Evolutionary conservation across 2,329 filamentous ascomycete species (phyloP), one percentile per base, ranked within the genome.

Genomic region (Aureobasidium uvarum): DNA sequence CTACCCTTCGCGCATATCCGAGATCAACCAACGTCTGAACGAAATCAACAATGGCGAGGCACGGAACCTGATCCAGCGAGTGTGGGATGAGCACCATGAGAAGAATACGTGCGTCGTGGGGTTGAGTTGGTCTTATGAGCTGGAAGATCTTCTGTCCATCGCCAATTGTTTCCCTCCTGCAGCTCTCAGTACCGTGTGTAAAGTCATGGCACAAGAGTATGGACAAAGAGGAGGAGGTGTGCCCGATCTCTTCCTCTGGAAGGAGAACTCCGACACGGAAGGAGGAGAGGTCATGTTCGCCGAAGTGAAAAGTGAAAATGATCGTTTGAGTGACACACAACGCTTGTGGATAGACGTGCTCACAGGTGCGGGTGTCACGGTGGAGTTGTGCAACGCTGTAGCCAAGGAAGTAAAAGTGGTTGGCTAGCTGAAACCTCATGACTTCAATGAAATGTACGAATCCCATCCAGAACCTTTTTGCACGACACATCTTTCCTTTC

Each of bases 341-440:
- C 82, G 95, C 71, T 83, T 99, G 70, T 99, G 95, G 95, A 96
- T 98, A 72, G 91, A 98, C 81, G 92, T 97, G 8, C 82, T 99
- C 62, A 89, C 88, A 8, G 88, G 89, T 1, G 92, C 93, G 1
- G 94, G 95, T 2, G 84, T 98, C 45, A 85, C 84, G 70, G 94
- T 98, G 33, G 93, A 96, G 71, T 81, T 98, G 69, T 96, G 85
- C 70, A 83, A 86, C 76, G 86, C 85, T 28, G 81, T 86, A 69
- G 85, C 86, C 7, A 81, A 76, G 69, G 84, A 87, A 72, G 81
- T 86, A 5, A 75, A 75, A 64, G 50, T 66, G 25, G 55, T 67
- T 62, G 58, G 43, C 20, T 50, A 31, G 23, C 23, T 55, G 18
- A 33, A 25, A 55, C 52, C 50, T 55, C 52, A 55, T 55, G 52